Evolutionary conservation across 2,329 filamentous ascomycete genomes (phyloP).

Genomic region (Grosmannia serpens): DNA sequence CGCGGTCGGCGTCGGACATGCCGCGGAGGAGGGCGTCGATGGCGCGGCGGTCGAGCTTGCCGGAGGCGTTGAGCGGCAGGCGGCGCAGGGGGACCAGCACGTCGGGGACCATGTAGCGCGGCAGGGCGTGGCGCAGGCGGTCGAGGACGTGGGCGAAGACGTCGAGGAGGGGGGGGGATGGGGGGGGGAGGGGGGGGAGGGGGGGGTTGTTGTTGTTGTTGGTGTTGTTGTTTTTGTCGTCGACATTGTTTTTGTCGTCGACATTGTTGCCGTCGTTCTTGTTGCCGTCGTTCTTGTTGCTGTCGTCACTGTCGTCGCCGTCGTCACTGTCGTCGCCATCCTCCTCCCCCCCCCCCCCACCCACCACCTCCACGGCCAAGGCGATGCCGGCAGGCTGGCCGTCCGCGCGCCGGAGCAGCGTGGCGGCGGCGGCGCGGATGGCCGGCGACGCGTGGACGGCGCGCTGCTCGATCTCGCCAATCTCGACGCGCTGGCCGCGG

Average conservation of each 20-base stretch:
- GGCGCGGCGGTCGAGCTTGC: slow-evolving; percentile 38
- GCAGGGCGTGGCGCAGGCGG: slow-evolving; percentile 25
- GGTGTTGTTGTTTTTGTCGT: slow-evolving; percentile 19
- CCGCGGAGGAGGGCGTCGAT: slow-evolving; percentile 33
- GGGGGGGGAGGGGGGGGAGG: neutral
- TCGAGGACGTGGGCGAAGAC: slow-evolving; percentile 28
- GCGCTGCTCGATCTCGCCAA: slow-evolving; percentile 32
- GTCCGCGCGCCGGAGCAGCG: neutral
- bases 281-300: too few species aligned
- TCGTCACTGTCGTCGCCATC: too few species aligned
- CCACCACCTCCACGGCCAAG: too few species aligned
- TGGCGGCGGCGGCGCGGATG: neutral
- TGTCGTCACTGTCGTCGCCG: too few species aligned
- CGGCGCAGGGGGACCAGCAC: slow-evolving; percentile 36
- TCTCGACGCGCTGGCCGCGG: slow-evolving; percentile 27
- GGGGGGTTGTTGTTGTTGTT: neutral
- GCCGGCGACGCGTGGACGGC: slow-evolving; percentile 15
- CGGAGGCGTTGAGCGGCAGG: slow-evolving; percentile 36
- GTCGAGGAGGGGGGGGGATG: slow-evolving; percentile 36
- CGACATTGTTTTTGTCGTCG: slow-evolving; percentile 36
- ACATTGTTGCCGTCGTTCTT: too few species aligned
- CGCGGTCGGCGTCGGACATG: slow-evolving; percentile 30
- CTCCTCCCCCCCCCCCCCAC: too few species aligned
- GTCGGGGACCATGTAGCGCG: slow-evolving; percentile 31
- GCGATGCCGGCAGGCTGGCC: slow-evolving; percentile 23